Evolutionary conservation across 305 asterid species (phyloP).

Genomic region (Petunia hybrid): DNA sequence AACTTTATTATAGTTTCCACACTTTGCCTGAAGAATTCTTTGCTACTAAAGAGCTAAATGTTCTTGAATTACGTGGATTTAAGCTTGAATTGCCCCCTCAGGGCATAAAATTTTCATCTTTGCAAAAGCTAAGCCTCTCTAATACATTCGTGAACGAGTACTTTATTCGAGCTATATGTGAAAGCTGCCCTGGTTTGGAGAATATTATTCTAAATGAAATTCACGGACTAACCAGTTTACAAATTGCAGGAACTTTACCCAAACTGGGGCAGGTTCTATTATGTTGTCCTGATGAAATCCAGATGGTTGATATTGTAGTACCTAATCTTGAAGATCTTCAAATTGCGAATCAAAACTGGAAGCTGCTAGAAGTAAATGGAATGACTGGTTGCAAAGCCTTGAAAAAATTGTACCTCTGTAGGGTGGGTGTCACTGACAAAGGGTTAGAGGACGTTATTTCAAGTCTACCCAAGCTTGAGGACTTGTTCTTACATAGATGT

Average conservation of each 20-base stretch:
- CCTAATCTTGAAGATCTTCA: background rate
- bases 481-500: background rate
- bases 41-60: background rate
- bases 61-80: background rate
- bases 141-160: background rate
- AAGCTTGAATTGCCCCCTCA: background rate
- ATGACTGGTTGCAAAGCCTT: constrained; percentile 8
- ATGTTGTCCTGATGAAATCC: too few species aligned
- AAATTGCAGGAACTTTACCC: background rate
- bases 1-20: background rate
- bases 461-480: constrained; percentile 21
- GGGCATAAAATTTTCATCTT: background rate
- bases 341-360: background rate
- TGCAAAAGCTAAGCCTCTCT: background rate
- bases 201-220: background rate
- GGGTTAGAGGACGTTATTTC: background rate
- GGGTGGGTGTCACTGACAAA: background rate
- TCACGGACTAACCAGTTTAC: background rate
- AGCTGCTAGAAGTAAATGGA: background rate
- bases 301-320: too few species aligned
- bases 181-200: background rate
- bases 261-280: too few species aligned
- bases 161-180: background rate
- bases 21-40: background rate
- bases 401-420: background rate